These are phyloP conservation scores for Martiniozyma asiatica DNA, from an alignment of 1,139 yeast genomes.

Conservation along the genomic window DNA sequence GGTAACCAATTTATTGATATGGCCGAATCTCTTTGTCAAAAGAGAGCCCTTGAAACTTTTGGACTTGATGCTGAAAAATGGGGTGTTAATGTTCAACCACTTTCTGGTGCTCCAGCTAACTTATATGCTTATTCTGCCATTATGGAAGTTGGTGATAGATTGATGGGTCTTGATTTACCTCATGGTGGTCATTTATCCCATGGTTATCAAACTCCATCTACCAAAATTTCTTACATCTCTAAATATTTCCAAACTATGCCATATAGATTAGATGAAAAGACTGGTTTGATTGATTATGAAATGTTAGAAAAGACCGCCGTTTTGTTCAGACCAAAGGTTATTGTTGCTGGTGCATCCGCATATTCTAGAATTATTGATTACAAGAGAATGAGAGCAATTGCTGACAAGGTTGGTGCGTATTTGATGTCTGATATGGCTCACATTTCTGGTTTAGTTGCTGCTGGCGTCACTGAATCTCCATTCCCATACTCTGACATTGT, in stretches of 20 bases:
- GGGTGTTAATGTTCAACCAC: constrained; percentile 95
- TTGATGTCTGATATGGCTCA: constrained; percentile 94
- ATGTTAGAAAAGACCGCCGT: constrained; percentile 72
- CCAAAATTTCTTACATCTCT: constrained; percentile 83
- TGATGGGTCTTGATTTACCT: constrained; percentile 94
- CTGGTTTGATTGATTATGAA: constrained; percentile 89
- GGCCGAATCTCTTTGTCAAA: constrained; percentile 82
- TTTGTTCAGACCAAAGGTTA: constrained; percentile 84
- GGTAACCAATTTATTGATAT: constrained; percentile 91
- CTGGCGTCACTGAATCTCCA: constrained; percentile 86
- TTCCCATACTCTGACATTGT: constrained; percentile 92
- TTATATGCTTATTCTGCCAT: constrained; percentile 88
- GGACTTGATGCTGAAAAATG: constrained; percentile 63
- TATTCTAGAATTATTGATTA: constrained; percentile 88
- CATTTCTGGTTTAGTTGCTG: constrained; percentile 87
- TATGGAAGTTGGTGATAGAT: constrained; percentile 80
- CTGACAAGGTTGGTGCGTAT: constrained; percentile 89
- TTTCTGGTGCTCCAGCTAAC: constrained; percentile 95
- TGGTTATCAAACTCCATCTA: constrained; percentile 83
- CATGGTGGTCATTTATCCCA: constrained; percentile 97
- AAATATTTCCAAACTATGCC: constrained; percentile 97
- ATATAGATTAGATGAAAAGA: constrained; percentile 70
- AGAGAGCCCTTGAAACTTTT: constrained; percentile 83
- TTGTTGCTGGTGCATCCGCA: constrained; percentile 96
- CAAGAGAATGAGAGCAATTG: constrained; percentile 77